phyloP scores from a whole-genome alignment of 495 filamentous ascomycete species.

The Penicillium subrubescens region DNA sequence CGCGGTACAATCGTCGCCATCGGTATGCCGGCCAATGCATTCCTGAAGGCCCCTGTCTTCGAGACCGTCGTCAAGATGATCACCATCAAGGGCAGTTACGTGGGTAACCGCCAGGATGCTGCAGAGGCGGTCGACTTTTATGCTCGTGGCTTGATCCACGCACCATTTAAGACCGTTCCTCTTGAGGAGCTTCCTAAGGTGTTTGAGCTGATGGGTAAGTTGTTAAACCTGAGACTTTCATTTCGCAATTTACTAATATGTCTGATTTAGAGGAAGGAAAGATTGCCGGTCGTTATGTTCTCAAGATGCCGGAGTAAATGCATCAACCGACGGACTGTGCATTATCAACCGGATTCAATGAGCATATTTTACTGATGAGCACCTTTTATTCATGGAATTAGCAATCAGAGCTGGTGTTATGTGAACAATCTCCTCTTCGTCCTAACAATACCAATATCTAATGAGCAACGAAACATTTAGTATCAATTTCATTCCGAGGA shows the following conservation, averaged over 20 bases:
- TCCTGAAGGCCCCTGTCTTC: constrained; percentile 80
- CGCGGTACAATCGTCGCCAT: constrained; percentile 81
- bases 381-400: not conserved
- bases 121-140: constrained; percentile 89
- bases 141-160: constrained; percentile 76
- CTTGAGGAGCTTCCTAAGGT: constrained; percentile 76
- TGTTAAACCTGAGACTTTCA: not conserved
- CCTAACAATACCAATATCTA: not conserved
- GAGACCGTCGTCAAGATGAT: constrained; percentile 86
- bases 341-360: not conserved
- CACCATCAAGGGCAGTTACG: constrained; percentile 89
- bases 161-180: constrained; percentile 81
- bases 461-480: not conserved
- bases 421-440: not conserved
- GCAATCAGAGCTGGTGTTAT: not conserved
- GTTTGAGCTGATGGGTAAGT: constrained; percentile 67
- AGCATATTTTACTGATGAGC: not conserved
- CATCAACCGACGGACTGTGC: not conserved
- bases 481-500: not conserved
- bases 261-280: constrained; percentile 57
- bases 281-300: constrained; percentile 87
- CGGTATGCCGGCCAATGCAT: constrained; percentile 78
- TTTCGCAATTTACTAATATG: constrained; percentile 2
- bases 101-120: constrained; percentile 84
- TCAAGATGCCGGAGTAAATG: constrained; percentile 63